These are phyloP conservation scores for Nicotiana tomentosiformis DNA, from an alignment of 257 asterid species.

Conservation along the genomic window DNA sequence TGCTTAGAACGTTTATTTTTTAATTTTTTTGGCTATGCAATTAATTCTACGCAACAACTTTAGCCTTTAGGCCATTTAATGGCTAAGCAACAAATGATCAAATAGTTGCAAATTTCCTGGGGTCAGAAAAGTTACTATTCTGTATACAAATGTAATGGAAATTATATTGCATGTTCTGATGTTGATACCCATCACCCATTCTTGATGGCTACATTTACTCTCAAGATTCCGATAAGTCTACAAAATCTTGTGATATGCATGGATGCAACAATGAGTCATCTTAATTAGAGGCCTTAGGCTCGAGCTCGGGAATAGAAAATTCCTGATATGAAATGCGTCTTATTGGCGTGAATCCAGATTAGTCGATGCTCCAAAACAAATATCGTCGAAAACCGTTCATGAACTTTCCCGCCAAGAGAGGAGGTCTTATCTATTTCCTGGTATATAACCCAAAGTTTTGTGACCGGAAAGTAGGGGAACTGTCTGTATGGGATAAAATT, in stretches of 20 bases:
- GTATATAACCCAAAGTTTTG: too few relatives aligned
- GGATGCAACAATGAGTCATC: too few relatives aligned
- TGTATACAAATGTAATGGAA: not conserved
- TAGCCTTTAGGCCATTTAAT: not conserved
- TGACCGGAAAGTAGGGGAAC: too few relatives aligned
- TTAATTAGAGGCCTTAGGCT: too few relatives aligned
- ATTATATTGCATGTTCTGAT: constrained; percentile 4
- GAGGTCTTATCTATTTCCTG: too few relatives aligned
- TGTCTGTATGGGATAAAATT: too few relatives aligned
- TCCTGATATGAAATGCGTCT: too few relatives aligned
- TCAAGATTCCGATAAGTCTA: not conserved
- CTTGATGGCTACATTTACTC: not conserved
- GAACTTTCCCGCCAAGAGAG: too few relatives aligned
- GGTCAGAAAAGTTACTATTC: not conserved
- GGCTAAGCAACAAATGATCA: not conserved
- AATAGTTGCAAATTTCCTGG: not conserved
- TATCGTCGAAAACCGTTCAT: too few relatives aligned
- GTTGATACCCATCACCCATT: not conserved
- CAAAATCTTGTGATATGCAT: not conserved
- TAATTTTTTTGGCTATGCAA: not conserved
- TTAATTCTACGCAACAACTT: not conserved
- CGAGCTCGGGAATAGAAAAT: too few relatives aligned
- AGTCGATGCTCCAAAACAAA: too few relatives aligned
- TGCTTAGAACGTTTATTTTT: not conserved
- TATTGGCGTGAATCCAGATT: too few relatives aligned